phyloP scores from a whole-genome alignment of 2,329 filamentous ascomycete species.

The Penicillium sp. region DNA sequence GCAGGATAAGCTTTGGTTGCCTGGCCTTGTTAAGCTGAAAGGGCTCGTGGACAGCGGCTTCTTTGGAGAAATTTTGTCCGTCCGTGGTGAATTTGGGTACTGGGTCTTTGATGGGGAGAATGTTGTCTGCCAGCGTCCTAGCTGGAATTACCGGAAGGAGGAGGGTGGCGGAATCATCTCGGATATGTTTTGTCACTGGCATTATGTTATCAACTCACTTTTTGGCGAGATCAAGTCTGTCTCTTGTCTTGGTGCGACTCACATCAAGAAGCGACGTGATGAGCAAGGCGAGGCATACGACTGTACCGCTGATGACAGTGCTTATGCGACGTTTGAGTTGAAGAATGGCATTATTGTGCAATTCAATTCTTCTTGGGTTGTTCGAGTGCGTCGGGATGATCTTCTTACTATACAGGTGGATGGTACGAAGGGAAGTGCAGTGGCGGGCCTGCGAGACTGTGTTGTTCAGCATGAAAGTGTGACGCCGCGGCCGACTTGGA shows the following conservation, averaged over 20 bases:
- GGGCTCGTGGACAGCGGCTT: neutral
- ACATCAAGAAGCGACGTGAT: neutral
- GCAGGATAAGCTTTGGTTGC: neutral
- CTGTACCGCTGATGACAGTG: neutral
- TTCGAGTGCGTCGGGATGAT: neutral
- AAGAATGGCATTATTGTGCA: neutral
- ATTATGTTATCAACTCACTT: neutral
- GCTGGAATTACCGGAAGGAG: neutral
- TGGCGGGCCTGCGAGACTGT: neutral
- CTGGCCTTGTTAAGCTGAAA: neutral
- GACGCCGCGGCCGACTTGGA: neutral
- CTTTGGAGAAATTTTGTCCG: neutral
- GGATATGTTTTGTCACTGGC: neutral
- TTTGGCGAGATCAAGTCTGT: neutral
- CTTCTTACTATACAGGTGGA: neutral
- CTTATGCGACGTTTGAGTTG: neutral
- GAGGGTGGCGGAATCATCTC: neutral
- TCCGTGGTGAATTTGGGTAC: neutral
- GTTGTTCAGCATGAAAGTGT: neutral
- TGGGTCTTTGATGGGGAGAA: neutral
- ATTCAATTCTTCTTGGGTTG: neutral
- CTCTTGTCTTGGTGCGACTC: neutral
- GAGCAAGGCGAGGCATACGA: neutral
- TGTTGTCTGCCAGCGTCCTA: neutral
- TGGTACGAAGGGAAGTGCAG: neutral